Conservation (phyloP, 1,139 yeast genomes). For the Yamadazyma diddensiae region DNA sequence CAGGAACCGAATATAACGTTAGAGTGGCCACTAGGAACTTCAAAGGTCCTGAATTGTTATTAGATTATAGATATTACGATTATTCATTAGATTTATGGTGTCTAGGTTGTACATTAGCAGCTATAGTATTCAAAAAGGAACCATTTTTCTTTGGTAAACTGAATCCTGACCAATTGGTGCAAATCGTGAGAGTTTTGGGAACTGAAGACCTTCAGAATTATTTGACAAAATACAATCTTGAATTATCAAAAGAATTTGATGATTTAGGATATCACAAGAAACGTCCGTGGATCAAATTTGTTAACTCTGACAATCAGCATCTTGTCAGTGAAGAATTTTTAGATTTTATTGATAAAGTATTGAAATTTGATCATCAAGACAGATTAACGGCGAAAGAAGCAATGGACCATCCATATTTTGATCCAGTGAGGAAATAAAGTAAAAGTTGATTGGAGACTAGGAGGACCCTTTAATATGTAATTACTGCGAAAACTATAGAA, state of each 20-base stretch:
- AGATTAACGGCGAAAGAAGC: slow-evolving; percentile 75
- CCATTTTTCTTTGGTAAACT: slow-evolving; percentile 97
- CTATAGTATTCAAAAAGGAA: slow-evolving; percentile 90
- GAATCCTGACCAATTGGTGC: slow-evolving; percentile 91
- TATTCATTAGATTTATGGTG: slow-evolving; percentile 95
- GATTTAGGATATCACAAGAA: slow-evolving; percentile 71
- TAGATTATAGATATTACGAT: slow-evolving; percentile 87
- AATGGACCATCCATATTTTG: slow-evolving; percentile 74
- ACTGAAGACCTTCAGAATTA: slow-evolving; percentile 76
- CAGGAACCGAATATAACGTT: slow-evolving; percentile 90
- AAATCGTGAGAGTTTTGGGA: slow-evolving; percentile 89
- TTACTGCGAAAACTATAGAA: too few relatives aligned
- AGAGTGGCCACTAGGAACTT: slow-evolving; percentile 95
- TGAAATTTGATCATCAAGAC: slow-evolving; percentile 68
- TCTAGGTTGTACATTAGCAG: slow-evolving; percentile 93
- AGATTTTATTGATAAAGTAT: slow-evolving; percentile 60
- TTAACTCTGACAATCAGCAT: slow-evolving; percentile 48
- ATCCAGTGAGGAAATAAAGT: slow-evolving; percentile 29
- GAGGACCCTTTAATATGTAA: too few relatives aligned
- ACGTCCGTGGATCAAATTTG: slow-evolving; percentile 63
- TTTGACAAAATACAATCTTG: slow-evolving; percentile 69
- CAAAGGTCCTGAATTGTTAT: slow-evolving; percentile 93
- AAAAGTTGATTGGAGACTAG: too few relatives aligned
- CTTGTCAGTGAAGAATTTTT: slow-evolving; percentile 56
- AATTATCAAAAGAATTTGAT: slow-evolving; percentile 75